A percentile compares a stretch with the other conserved stretches of the same genome.
Evolutionary conservation across 2,329 filamentous ascomycete genomes (phyloP).

Genomic region (Beauveria sp.): DNA sequence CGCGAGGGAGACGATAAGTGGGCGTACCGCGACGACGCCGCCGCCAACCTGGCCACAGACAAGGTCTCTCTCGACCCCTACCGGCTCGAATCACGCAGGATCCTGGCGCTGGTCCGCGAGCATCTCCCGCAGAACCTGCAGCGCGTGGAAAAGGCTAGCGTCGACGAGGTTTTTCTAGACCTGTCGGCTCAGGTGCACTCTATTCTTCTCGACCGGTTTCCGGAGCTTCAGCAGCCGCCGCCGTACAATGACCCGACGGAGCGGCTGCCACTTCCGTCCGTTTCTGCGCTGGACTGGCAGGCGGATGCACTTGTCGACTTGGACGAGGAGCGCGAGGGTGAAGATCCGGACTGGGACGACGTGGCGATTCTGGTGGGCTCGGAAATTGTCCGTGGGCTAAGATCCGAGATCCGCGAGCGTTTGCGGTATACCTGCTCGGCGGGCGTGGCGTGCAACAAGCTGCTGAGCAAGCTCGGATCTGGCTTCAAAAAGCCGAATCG

Average conservation of each 20-base stretch:
- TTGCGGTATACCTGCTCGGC: constrained; percentile 88
- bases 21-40: constrained; percentile 81
- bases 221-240: constrained; percentile 58
- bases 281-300: constrained; percentile 72
- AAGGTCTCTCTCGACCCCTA: constrained; percentile 96
- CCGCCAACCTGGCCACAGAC: constrained; percentile 71
- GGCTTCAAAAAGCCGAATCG: constrained; percentile 88
- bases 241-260: constrained; percentile 68
- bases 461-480: constrained; percentile 89
- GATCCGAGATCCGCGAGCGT: constrained; percentile 58
- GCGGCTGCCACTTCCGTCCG: constrained; percentile 59
- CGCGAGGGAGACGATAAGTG: constrained; percentile 85
- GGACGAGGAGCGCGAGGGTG: constrained; percentile 64
- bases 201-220: constrained; percentile 66
- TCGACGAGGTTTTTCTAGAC: constrained; percentile 95
- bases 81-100: constrained; percentile 73
- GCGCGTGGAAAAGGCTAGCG: constrained; percentile 83
- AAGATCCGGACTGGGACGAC: constrained; percentile 95
- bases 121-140: constrained; percentile 57
- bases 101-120: constrained; percentile 71
- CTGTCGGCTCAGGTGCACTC: constrained; percentile 76
- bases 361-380: constrained; percentile 78
- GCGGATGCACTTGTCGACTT: constrained; percentile 76
- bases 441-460: constrained; percentile 85
- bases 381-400: constrained; percentile 75